Conservation (phyloP, 148 eudicot species). For the Camellia granthamiana region DNA sequence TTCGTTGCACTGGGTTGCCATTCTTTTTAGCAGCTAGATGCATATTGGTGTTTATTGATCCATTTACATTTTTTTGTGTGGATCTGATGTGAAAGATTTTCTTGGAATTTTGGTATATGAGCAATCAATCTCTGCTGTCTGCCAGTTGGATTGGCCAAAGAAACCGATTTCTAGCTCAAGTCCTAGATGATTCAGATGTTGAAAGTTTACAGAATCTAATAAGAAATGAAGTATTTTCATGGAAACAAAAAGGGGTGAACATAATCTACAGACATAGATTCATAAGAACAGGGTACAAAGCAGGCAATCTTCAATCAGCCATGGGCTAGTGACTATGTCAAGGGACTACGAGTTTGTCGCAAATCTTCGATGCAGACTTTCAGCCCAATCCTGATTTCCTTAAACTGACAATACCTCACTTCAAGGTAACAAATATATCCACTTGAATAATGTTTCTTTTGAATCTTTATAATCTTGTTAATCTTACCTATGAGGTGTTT, state of each 20-base stretch:
- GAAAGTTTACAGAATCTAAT: conserved; percentile 43
- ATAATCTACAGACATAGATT: conserved; percentile 66
- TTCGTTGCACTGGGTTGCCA: too few species aligned
- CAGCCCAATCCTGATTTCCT: conserved; percentile 65
- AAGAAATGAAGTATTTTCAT: conserved; percentile 42
- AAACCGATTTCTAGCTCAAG: conserved; percentile 45
- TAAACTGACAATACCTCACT: conserved; percentile 52
- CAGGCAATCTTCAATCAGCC: conserved; percentile 68
- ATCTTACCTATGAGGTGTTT: not conserved
- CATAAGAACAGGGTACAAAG: conserved; percentile 61
- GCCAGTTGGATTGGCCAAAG: conserved; percentile 18
- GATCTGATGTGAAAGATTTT: conserved; percentile 17
- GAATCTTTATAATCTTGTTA: not conserved
- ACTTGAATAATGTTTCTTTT: not conserved
- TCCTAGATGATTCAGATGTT: conserved; percentile 64
- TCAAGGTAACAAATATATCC: conserved; percentile 34
- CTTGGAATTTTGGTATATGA: conserved; percentile 40
- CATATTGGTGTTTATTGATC: not conserved
- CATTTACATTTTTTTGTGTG: not conserved
- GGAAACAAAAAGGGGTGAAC: conserved; percentile 61
- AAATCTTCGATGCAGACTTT: conserved; percentile 62
- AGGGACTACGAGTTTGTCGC: conserved; percentile 62
- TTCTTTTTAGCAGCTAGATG: not conserved
- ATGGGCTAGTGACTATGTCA: conserved; percentile 65
- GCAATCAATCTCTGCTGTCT: conserved; percentile 56